phyloP scores from a whole-genome alignment of 495 filamentous ascomycete genomes.

The Sporormia fimetaria region DNA sequence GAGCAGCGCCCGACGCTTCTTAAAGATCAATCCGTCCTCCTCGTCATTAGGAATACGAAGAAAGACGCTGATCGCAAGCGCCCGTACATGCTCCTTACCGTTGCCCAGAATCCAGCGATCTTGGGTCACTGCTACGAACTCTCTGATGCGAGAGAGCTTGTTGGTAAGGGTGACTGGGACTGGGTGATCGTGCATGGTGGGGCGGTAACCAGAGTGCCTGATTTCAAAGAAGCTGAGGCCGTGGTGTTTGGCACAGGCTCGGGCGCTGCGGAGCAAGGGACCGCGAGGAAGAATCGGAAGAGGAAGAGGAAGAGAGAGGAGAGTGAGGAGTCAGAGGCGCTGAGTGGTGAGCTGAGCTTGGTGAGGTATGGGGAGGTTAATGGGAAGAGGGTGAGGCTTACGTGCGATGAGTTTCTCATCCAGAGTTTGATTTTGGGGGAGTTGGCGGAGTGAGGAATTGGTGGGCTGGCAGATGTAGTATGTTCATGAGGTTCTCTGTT shows the following conservation, averaged over 20 bases:
- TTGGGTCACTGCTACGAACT: constrained; percentile 54
- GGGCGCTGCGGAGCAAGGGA: constrained; percentile 2
- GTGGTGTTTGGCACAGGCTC: constrained; percentile 32
- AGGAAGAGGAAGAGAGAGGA: constrained; percentile 38
- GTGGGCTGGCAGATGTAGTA: no score
- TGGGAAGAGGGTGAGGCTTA: constrained; percentile 44
- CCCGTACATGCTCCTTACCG: constrained; percentile 61
- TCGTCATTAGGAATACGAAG: constrained; percentile 62
- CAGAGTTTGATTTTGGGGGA: constrained; percentile 86
- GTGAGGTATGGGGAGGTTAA: constrained; percentile 24
- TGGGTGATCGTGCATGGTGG: constrained; percentile 68
- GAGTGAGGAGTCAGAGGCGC: constrained; percentile 7
- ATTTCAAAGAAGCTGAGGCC: constrained; percentile 35
- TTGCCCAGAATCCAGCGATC: constrained; percentile 59
- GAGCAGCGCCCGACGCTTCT: constrained; percentile 49
- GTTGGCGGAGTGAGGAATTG: constrained; percentile 45
- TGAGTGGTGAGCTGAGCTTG: constrained; percentile 26
- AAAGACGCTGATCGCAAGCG: constrained; percentile 45
- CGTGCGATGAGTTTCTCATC: constrained; percentile 79
- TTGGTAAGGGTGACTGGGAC: constrained; percentile 51
- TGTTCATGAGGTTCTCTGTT: no score
- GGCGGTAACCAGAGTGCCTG: neutral
- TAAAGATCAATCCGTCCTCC: constrained; percentile 53
- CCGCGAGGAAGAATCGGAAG: constrained; percentile 32
- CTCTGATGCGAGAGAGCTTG: constrained; percentile 46